phyloP scores from a whole-genome alignment of 1,284 basidiomycete species.

The Earliella scabrosa region DNA sequence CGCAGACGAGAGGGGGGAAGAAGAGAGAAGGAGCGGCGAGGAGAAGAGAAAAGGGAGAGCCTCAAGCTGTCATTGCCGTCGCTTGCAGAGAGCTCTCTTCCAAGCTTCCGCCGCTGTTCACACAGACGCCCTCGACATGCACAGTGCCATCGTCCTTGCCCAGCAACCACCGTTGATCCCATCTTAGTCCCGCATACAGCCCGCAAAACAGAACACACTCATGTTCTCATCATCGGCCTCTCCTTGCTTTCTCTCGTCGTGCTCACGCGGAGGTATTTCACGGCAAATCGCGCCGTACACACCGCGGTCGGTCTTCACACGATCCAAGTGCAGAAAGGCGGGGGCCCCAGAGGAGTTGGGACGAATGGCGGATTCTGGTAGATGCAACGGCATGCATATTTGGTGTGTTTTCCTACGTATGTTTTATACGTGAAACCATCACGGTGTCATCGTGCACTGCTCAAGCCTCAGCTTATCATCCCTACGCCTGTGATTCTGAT shows the following conservation, averaged over 20 bases:
- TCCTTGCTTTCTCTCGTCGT: not conserved
- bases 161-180: not conserved
- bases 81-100: slow-evolving; percentile 4
- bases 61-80: slow-evolving; percentile 20
- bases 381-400: no score
- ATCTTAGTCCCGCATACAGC: no score
- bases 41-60: slow-evolving; percentile 5
- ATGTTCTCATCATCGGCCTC: not conserved
- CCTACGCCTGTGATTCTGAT: no score
- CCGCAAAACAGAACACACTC: no score
- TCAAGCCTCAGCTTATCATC: no score
- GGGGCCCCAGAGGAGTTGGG: no score
- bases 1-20: slow-evolving; percentile 9
- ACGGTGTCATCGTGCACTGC: no score
- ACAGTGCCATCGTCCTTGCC: not conserved
- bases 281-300: slow-evolving; percentile 1
- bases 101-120: slow-evolving; percentile 1
- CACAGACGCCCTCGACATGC: not conserved
- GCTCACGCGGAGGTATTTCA: not conserved
- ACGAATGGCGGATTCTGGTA: no score
- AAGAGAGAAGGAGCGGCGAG: slow-evolving; percentile 16
- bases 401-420: no score
- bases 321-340: no score
- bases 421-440: no score
- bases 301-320: not conserved